Conservation (phyloP, 2,329 filamentous ascomycete species). For the Trichoderma gracile region DNA sequence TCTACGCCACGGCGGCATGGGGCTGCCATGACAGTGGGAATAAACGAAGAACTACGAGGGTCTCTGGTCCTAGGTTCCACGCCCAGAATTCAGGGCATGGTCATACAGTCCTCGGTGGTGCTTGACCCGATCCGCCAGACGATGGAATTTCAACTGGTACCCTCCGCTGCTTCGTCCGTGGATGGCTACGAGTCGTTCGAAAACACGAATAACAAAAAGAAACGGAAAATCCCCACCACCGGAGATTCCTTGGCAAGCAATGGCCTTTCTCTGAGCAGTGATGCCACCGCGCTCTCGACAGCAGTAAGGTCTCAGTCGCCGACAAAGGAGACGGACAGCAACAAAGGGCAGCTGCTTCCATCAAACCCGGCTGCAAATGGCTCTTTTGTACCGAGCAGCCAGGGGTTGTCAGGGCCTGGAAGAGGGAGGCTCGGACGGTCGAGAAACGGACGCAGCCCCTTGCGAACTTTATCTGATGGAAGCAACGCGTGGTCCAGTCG, state of each 20-base stretch:
- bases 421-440: constrained; percentile 78
- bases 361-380: constrained; percentile 43
- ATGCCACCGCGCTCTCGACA: constrained; percentile 45
- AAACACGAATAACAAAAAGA: constrained; percentile 99
- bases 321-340: constrained; percentile 37
- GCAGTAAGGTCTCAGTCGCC: constrained; percentile 31
- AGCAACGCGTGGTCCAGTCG: constrained; percentile 58
- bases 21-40: constrained; percentile 57
- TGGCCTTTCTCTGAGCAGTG: constrained; percentile 40
- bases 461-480: constrained; percentile 61
- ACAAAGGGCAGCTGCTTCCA: constrained; percentile 32
- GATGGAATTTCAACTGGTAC: constrained; percentile 56
- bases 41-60: constrained; percentile 50
- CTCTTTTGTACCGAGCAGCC: constrained; percentile 51
- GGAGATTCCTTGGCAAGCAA: constrained; percentile 61
- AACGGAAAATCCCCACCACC: constrained; percentile 92
- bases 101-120: constrained; percentile 46
- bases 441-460: constrained; percentile 61
- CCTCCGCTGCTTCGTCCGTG: constrained; percentile 68
- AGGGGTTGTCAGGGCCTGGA: constrained; percentile 79
- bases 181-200: constrained; percentile 98
- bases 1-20: constrained; percentile 29
- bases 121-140: constrained; percentile 47
- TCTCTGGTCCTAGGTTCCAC: constrained; percentile 49
- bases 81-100: constrained; percentile 48